Evolutionary conservation across 345 rosid genomes (phyloP).

Genomic region (Clausena lansium): DNA sequence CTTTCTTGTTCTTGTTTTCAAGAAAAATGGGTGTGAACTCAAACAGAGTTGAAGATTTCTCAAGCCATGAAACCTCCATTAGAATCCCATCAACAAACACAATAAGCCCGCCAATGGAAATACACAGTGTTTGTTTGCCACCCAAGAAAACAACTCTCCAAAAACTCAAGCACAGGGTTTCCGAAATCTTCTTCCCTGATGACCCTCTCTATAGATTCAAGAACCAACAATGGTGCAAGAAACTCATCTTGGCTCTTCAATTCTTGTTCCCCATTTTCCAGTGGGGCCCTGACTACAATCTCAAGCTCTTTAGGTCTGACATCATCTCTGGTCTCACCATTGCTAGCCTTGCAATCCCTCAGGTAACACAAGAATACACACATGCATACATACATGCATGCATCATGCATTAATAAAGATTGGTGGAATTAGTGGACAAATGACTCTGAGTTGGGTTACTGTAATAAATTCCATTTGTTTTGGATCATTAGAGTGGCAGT

Average conservation of each 20-base stretch:
- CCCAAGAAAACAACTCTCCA: slow-evolving; percentile 59
- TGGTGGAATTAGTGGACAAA: slow-evolving; percentile 12
- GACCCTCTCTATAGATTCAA: slow-evolving; percentile 86
- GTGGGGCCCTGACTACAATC: slow-evolving; percentile 72
- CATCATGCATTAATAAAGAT: not conserved
- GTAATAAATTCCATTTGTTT: slow-evolving; percentile 22
- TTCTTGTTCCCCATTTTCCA: slow-evolving; percentile 75
- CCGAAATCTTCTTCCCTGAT: slow-evolving; percentile 90
- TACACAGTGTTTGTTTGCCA: slow-evolving; percentile 76
- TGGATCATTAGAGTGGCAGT: slow-evolving; percentile 20
- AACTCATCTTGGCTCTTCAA: slow-evolving; percentile 59
- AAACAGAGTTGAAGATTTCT: slow-evolving; percentile 49
- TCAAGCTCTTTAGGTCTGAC: slow-evolving; percentile 72
- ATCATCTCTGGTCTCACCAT: slow-evolving; percentile 95
- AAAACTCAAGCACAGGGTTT: slow-evolving; percentile 56
- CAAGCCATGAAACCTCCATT: slow-evolving; percentile 25
- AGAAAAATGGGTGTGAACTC: slow-evolving; percentile 40
- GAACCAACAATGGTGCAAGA: slow-evolving; percentile 62
- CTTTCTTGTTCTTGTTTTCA: not conserved
- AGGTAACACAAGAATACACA: slow-evolving; percentile 41
- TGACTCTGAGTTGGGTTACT: slow-evolving; percentile 17
- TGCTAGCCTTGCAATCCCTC: slow-evolving; percentile 99
- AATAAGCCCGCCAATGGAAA: slow-evolving; percentile 30
- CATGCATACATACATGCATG: not conserved
- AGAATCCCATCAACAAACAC: slow-evolving; percentile 15